Base-by-base conservation (phyloP, 441 rosid species). In the Macaranga tanarius region DNA sequence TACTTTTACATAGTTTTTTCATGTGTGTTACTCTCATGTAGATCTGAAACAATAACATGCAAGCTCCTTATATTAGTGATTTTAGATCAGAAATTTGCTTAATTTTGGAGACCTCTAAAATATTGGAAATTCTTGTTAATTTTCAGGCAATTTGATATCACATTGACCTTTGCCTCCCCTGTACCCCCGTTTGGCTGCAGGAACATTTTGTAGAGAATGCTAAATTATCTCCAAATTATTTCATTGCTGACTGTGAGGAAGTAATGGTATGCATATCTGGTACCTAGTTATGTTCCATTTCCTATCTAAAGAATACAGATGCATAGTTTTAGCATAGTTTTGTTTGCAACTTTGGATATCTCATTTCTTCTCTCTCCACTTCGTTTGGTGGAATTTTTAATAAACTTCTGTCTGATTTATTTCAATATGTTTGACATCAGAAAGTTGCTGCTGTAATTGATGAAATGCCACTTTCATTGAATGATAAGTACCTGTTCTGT, bases 121-220 rank as follows among this genome's bases (percentile, higher is more conserved):
- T 11, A 60, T 56, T 67, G 59, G 60, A 54, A 26, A 28, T 20
- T 47, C 60, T 44, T 12, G 51, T 31, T 23, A 25, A 47, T 67
- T 62, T 38, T 10, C n/a, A 9, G 13, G 5, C 58, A 44, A 26
- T 56, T 54, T 40, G 5, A 12, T 38, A 55, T 55, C 55, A 15
- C 57, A 22, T 15, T 47, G 62, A 47, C 20, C 63, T 59, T 59
- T 42, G 5, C 51, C 6, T 11, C 72, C 73, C 26, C 20, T 42
- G 20, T 47, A 34, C 6, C 16, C 72, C 70, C 6, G 38, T 45
- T 20, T 50, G 69, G 34, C 56, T 78, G 78, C 90, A 94, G 99
- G 94, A 88, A 79, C 87, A 89, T 80, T 92, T 92, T 79, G 72
- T 85, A 26, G 93, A 87, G 79, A 92, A 95, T 79, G 94, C 97